Conservation (phyloP, 2,329 filamentous ascomycete genomes). For the Beauveria asiatica region DNA sequence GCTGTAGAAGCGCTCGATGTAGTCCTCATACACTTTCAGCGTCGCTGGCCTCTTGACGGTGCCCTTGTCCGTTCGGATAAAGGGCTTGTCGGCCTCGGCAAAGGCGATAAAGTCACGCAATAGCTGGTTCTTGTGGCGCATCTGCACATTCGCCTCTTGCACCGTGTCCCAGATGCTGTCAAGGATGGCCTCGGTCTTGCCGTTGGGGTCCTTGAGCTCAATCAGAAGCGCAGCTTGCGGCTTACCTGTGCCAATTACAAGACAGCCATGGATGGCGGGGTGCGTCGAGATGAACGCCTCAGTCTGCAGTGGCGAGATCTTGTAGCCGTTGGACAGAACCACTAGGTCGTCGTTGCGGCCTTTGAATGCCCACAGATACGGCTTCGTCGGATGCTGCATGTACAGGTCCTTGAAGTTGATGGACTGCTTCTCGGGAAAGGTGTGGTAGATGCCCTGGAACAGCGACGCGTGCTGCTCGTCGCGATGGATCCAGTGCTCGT, state of each 20-base stretch:
- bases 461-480: slow-evolving; percentile 20
- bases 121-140: slow-evolving; percentile 33
- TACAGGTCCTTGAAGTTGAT: slow-evolving; percentile 25
- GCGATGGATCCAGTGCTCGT: slow-evolving; percentile 25
- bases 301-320: slow-evolving; percentile 23
- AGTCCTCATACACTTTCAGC: slow-evolving; percentile 29
- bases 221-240: slow-evolving; percentile 21
- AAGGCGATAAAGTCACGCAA: slow-evolving; percentile 33
- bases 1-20: slow-evolving; percentile 39
- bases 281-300: slow-evolving; percentile 21
- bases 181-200: slow-evolving; percentile 21
- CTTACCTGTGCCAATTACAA: slow-evolving; percentile 20
- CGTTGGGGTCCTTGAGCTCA: slow-evolving; percentile 18
- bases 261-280: slow-evolving; percentile 19
- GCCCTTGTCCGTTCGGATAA: slow-evolving; percentile 37
- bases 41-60: slow-evolving; percentile 34
- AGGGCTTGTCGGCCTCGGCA: slow-evolving; percentile 32
- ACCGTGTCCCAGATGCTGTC: slow-evolving; percentile 37
- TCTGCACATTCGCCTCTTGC: slow-evolving; percentile 31
- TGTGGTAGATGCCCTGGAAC: slow-evolving; percentile 27
- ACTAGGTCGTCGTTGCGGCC: slow-evolving; percentile 24
- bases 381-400: slow-evolving; percentile 19
- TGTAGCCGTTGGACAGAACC: slow-evolving; percentile 24
- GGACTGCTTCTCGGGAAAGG: slow-evolving; percentile 19
- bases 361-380: slow-evolving; percentile 22